A percentile compares a stretch with the other conserved stretches of the same genome.
phyloP scores from a whole-genome alignment of 768 basidiomycete genomes.

The Amanita rubescens region DNA sequence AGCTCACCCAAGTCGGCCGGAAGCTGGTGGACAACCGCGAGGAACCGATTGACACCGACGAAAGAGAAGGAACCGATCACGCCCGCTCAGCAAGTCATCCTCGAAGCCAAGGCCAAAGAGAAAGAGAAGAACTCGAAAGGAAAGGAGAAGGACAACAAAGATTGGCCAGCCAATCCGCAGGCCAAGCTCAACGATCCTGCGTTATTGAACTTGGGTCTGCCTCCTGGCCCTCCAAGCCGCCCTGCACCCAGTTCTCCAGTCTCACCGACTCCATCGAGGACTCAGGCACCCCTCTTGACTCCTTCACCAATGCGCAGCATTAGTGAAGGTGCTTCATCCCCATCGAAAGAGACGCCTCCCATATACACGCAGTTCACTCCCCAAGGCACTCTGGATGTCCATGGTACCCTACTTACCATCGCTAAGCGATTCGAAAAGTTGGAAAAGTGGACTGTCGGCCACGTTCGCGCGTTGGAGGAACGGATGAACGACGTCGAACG shows the following conservation, averaged over 20 bases:
- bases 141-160: conserved; percentile 39
- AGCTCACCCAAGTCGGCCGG: conserved; percentile 53
- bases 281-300: conserved; percentile 48
- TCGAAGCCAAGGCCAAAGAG: conserved; percentile 62
- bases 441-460: conserved; percentile 85
- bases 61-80: conserved; percentile 71
- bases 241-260: conserved; percentile 60
- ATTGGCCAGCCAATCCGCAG: conserved; percentile 51
- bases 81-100: conserved; percentile 77
- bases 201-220: conserved; percentile 45
- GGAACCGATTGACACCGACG: conserved; percentile 69
- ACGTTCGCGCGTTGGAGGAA: conserved; percentile 84
- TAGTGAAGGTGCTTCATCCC: conserved; percentile 34
- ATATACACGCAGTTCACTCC: conserved; percentile 70
- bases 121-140: conserved; percentile 44
- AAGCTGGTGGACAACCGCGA: conserved; percentile 69
- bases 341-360: conserved; percentile 56
- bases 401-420: conserved; percentile 65
- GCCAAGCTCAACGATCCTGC: conserved; percentile 53
- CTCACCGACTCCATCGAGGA: conserved; percentile 42
- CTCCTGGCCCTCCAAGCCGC: conserved; percentile 31
- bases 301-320: conserved; percentile 54
- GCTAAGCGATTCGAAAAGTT: conserved; percentile 83
- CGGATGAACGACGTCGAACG: conserved; percentile 89
- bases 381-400: conserved; percentile 68